Evolutionary conservation across 2,329 filamentous ascomycete genomes (phyloP).

Genomic region (Emericellopsis cladophorae): DNA sequence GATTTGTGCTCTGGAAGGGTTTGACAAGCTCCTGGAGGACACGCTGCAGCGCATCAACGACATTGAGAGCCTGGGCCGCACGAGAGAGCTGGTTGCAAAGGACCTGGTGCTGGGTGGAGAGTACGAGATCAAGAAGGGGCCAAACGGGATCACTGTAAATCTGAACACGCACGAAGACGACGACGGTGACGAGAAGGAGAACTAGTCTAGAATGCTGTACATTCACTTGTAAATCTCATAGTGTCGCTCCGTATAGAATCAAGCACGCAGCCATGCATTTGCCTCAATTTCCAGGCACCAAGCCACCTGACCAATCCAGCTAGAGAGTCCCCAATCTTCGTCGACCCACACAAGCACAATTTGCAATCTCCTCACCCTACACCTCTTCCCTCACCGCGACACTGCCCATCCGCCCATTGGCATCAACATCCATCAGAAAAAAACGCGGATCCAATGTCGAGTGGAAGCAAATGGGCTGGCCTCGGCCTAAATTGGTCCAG

Average conservation of each 20-base stretch:
- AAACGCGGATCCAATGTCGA: slow-evolving; percentile 9
- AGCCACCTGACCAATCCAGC: background rate
- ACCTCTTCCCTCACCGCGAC: background rate
- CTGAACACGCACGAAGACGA: slow-evolving; percentile 28
- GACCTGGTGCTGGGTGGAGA: slow-evolving; percentile 77
- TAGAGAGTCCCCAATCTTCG: background rate
- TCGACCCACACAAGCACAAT: background rate
- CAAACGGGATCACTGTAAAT: slow-evolving; percentile 26
- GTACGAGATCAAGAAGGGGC: slow-evolving; percentile 48
- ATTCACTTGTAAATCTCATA: background rate
- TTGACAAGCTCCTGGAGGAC: slow-evolving; percentile 68
- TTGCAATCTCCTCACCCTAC: background rate
- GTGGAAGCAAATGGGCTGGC: slow-evolving; percentile 18
- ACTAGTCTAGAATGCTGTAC: background rate
- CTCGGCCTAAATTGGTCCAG: slow-evolving; percentile 4
- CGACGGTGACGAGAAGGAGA: background rate
- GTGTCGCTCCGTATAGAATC: too few species aligned
- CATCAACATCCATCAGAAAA: too few species aligned
- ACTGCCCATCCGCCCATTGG: background rate
- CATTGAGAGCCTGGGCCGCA: slow-evolving; percentile 86
- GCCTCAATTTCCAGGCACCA: background rate
- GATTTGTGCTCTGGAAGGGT: slow-evolving; percentile 65
- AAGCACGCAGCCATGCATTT: too few species aligned
- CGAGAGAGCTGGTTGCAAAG: slow-evolving; percentile 91
- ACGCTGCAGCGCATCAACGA: slow-evolving; percentile 79